A percentile compares a stretch with the other conserved stretches of the same genome.
These are phyloP conservation scores for Eimeria sp. DNA, from an alignment of 169 alveolate species.

Conservation along the genomic window DNA sequence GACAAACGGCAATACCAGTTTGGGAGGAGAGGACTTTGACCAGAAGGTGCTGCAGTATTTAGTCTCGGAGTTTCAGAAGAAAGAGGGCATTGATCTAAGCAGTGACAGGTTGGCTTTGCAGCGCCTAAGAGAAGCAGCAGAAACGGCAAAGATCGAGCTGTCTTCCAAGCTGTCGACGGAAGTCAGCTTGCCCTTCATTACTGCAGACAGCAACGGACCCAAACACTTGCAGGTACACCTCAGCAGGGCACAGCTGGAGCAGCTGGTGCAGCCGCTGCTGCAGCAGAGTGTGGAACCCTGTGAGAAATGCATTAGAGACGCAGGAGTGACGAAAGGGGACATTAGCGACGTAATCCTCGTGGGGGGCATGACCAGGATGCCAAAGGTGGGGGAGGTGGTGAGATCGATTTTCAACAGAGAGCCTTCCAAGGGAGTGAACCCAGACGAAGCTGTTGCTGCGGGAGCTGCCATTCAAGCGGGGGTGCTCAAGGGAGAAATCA, in stretches of 20 bases:
- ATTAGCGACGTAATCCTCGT: conserved; percentile 98
- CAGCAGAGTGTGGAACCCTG: conserved; percentile 95
- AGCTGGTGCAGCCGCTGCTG: conserved; percentile 84
- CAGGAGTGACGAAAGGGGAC: conserved; percentile 92
- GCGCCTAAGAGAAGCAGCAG: conserved; percentile 98
- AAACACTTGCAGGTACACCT: too few relatives aligned
- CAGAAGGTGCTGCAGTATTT: conserved; percentile 98
- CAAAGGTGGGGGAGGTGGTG: conserved; percentile 95
- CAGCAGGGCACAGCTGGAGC: too few relatives aligned
- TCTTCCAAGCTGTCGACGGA: conserved; percentile 87
- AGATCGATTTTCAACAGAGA: conserved; percentile 97
- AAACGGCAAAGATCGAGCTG: conserved; percentile 98
- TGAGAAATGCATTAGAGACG: conserved; percentile 93
- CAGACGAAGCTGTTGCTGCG: conserved; percentile 98
- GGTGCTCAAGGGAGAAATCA: conserved; percentile 94
- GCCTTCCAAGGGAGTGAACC: conserved; percentile 96
- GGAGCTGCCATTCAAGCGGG: conserved; percentile 98
- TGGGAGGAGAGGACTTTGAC: conserved; percentile 99
- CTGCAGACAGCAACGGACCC: too few relatives aligned
- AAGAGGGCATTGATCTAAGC: conserved; percentile 95
- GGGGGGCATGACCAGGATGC: conserved; percentile 98
- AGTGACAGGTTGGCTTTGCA: conserved; percentile 97
- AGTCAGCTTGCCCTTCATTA: too few relatives aligned
- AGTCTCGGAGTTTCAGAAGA: conserved; percentile 96
- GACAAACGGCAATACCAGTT: conserved; percentile 98